Base-by-base conservation (phyloP, 768 basidiomycete species). In the Suillus ampliporus region DNA sequence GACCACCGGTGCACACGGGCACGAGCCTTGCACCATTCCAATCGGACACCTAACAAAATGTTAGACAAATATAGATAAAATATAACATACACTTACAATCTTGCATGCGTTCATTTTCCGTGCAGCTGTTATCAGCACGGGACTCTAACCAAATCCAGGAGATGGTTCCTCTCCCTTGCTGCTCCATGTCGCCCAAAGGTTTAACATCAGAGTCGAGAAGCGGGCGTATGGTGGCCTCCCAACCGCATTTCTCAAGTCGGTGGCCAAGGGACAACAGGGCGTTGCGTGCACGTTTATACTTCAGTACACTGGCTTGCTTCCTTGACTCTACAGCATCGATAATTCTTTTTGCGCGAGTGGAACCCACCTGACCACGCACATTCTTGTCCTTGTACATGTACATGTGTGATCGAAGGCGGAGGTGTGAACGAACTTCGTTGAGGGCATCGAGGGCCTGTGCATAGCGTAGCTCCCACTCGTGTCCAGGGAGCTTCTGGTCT, bases 381-480 rank as follows among this genome's bases (percentile, higher is more conserved):
- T 64, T 65, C 21, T 21, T 21, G n/a, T 66, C 67, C 34, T 69
- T 69, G 58, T 61, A 63, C 19, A 37, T 31, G 41, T 64, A 62
- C 14, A 68, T 34, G 35, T 64, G 47, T 5, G 60, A 26, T 34
- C 34, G 47, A 4, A 68, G 58, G 13, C 50, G 23, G 10, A 69
- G 60, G 19, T 41, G 35, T 19, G 64, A 43, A 3, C 54, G 56
- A 21, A 46, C 11, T 14, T 46, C 2, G 3, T 21, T 46, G 11
- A 69, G 61, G 2, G 67, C 44, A 34, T 66, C 60, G 23, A 61
- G 44, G 26, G 64, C 68, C 34, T 68, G 65, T 14, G 67, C 67
- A 21, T 61, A 34, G 2, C 60, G 57, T 15, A 69, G 60, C 9
- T 44, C 21, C 40, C 44, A 48, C 52, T 65, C 47, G 2, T 21